phyloP scores from a whole-genome alignment of 345 rosid genomes.

The Passiflora organensis region DNA sequence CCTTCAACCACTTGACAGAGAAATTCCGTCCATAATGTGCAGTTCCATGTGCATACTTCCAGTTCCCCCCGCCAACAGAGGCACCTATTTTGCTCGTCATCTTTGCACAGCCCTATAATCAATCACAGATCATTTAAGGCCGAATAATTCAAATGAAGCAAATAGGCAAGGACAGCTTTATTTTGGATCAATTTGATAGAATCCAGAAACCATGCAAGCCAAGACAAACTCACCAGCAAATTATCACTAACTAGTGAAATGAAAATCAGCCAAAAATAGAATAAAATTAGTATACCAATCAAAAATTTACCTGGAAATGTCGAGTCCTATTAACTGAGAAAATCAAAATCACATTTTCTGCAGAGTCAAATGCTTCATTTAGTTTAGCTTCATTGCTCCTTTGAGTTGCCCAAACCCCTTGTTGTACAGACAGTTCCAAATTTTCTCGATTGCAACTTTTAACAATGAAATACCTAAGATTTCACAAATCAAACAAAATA shows the following conservation, averaged over 20 bases:
- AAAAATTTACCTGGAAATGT: constrained; percentile 99
- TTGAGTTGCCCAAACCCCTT: constrained; percentile 99
- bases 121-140: constrained; percentile 18
- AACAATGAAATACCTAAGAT: constrained; percentile 86
- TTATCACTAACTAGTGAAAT: no score
- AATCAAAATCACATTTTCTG: constrained; percentile 83
- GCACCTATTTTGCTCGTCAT: constrained; percentile 97
- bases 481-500: constrained; percentile 22
- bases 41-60: constrained; percentile 99
- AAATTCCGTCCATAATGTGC: constrained; percentile 96
- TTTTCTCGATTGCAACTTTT: constrained; percentile 97
- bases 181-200: no score
- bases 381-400: constrained; percentile 97
- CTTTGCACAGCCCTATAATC: constrained; percentile 94
- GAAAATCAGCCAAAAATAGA: no score
- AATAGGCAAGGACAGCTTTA: no score
- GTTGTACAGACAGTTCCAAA: constrained; percentile 94
- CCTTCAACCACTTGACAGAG: constrained; percentile 99
- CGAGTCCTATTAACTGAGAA: constrained; percentile 96
- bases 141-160: no score
- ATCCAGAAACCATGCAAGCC: constrained; percentile 5
- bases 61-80: constrained; percentile 80
- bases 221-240: not conserved
- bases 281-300: no score
- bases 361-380: constrained; percentile 90